Conservation (phyloP, 352 stramenopile species). For the Pythium sp. region DNA sequence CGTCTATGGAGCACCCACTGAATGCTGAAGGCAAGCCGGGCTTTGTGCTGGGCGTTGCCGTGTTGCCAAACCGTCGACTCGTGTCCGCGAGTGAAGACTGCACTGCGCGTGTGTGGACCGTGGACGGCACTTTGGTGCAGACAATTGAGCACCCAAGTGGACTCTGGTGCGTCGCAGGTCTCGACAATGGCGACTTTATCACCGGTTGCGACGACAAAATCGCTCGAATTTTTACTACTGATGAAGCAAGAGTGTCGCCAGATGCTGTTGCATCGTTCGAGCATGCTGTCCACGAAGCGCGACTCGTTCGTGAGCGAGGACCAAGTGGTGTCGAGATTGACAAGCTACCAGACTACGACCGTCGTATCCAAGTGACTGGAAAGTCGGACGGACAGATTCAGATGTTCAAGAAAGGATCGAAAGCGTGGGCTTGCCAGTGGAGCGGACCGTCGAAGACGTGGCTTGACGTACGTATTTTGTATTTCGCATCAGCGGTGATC, state of each 20-base stretch:
- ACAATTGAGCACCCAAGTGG: constrained; percentile 82
- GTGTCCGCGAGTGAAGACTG: constrained; percentile 84
- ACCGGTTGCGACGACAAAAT: constrained; percentile 94
- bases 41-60: constrained; percentile 71
- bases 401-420: constrained; percentile 93
- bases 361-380: constrained; percentile 65
- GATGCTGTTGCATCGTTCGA: constrained; percentile 64
- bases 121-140: constrained; percentile 56
- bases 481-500: neutral
- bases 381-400: constrained; percentile 94
- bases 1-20: constrained; percentile 69
- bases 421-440: constrained; percentile 96
- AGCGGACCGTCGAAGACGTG: constrained; percentile 87
- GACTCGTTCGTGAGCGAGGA: constrained; percentile 61
- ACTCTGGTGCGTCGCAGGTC: constrained; percentile 79
- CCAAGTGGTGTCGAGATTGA: constrained; percentile 92
- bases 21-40: constrained; percentile 82
- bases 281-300: constrained; percentile 54
- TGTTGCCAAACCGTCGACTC: constrained; percentile 53
- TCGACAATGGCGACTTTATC: constrained; percentile 88
- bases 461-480: constrained; percentile 87
- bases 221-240: constrained; percentile 89
- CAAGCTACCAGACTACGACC: constrained; percentile 92
- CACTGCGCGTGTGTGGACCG: constrained; percentile 71
- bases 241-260: constrained; percentile 64